Percentiles rank a stretch among this genome's conserved stretches.
phyloP scores from a whole-genome alignment of 2,329 filamentous ascomycete genomes.

The Metarhizium robertsii region DNA sequence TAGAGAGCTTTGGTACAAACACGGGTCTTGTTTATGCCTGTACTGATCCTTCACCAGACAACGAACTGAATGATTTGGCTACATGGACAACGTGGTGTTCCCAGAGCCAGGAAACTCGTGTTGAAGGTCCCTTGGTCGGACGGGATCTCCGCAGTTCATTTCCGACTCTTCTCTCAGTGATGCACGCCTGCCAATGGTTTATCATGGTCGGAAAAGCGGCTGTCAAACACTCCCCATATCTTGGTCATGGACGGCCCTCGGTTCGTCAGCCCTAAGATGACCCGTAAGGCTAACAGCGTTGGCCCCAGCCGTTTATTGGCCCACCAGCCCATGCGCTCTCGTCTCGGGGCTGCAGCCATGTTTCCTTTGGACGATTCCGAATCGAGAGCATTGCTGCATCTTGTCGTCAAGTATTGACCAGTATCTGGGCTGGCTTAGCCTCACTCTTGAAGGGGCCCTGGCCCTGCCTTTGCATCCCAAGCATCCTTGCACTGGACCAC shows the following conservation, averaged over 20 bases:
- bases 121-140: not conserved
- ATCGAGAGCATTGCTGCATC: not conserved
- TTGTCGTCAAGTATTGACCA: not conserved
- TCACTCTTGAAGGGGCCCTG: not conserved
- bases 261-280: conserved; percentile 8
- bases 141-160: conserved; percentile 1
- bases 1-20: not conserved
- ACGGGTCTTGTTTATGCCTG: not conserved
- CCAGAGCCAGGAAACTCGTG: conserved; percentile 1
- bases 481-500: not conserved
- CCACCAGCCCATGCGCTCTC: not conserved
- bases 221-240: not conserved
- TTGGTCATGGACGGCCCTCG: not conserved
- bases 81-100: not conserved
- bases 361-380: conserved; percentile 1
- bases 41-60: not conserved
- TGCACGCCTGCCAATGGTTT: not conserved
- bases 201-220: not conserved
- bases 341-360: not conserved
- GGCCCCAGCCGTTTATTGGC: not conserved
- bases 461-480: not conserved
- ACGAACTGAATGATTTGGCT: not conserved
- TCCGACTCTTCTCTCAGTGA: not conserved
- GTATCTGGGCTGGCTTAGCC: not conserved
- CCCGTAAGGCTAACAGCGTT: conserved; percentile 2